These are phyloP conservation scores for Globisporangium heterothallicum DNA, from an alignment of 352 stramenopile species.

Conservation along the genomic window DNA sequence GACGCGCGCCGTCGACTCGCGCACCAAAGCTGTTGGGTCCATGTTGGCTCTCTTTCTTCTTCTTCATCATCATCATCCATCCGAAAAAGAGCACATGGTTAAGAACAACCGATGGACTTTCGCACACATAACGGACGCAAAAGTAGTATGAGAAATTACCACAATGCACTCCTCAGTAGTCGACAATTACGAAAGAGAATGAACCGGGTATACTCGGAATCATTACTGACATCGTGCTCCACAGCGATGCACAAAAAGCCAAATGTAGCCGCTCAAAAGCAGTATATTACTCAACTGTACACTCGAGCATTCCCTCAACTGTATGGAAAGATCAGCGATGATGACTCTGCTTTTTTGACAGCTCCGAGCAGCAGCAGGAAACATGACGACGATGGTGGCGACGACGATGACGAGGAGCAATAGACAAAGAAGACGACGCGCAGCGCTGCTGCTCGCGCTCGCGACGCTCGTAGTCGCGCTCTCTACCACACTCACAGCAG, in stretches of 20 bases:
- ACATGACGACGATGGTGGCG: not conserved
- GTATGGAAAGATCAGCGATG: too few relatives aligned
- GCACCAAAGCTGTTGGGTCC: conserved; percentile 47
- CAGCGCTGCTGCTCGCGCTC: not conserved
- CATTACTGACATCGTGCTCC: too few relatives aligned
- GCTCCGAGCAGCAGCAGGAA: too few relatives aligned
- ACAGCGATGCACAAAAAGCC: too few relatives aligned
- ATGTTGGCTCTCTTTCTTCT: conserved; percentile 17
- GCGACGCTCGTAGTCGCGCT: not conserved
- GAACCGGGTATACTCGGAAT: too few relatives aligned
- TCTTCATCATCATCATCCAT: not conserved
- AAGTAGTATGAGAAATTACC: not conserved
- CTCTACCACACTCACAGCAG: not conserved
- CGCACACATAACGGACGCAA: not conserved
- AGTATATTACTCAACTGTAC: too few relatives aligned
- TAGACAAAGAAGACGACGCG: not conserved
- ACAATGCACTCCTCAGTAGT: too few relatives aligned
- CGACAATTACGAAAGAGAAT: too few relatives aligned
- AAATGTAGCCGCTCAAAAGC: too few relatives aligned
- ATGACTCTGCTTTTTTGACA: too few relatives aligned
- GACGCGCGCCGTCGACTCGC: conserved; percentile 48
- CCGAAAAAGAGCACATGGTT: not conserved
- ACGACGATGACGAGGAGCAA: not conserved
- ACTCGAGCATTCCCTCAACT: too few relatives aligned
- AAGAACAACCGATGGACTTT: too few relatives aligned